Percentiles rank a stretch among this genome's conserved stretches.
phyloP scores from a whole-genome alignment of 2,329 filamentous ascomycete species.

The Cyphellophora europaea region DNA sequence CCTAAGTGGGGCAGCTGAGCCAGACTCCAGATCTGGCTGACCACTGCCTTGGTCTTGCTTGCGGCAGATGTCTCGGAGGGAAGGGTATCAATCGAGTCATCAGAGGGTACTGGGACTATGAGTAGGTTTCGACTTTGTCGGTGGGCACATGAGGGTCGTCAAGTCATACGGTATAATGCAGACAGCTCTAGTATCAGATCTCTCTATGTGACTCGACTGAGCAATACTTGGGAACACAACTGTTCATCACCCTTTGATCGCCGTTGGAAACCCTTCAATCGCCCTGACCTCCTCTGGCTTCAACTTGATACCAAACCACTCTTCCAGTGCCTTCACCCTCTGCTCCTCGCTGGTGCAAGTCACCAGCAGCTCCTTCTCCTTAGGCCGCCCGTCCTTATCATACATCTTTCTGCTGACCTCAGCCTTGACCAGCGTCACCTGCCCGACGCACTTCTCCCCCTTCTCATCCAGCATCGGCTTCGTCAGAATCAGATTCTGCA shows the following conservation, averaged over 20 bases:
- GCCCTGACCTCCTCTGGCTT: slow-evolving; percentile 40
- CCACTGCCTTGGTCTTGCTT: too few relatives aligned
- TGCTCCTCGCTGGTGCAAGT: slow-evolving; percentile 43
- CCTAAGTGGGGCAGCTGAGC: too few relatives aligned
- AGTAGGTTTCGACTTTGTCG: too few relatives aligned
- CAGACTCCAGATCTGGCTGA: too few relatives aligned
- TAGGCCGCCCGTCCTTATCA: slow-evolving; percentile 42
- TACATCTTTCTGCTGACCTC: slow-evolving; percentile 25
- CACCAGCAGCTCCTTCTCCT: slow-evolving; percentile 39
- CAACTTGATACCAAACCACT: slow-evolving; percentile 45
- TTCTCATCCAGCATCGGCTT: slow-evolving; percentile 45
- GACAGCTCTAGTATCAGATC: too few relatives aligned
- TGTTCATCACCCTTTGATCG: slow-evolving; percentile 29
- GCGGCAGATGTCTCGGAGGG: too few relatives aligned
- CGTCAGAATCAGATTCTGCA: slow-evolving; percentile 41
- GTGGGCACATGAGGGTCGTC: too few relatives aligned
- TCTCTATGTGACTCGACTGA: too few relatives aligned
- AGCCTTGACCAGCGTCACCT: slow-evolving; percentile 42
- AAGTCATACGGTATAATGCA: too few relatives aligned
- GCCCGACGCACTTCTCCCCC: slow-evolving; percentile 40
- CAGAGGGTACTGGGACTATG: too few relatives aligned
- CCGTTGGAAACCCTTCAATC: slow-evolving; percentile 41
- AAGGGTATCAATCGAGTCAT: too few relatives aligned
- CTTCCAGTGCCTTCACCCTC: slow-evolving; percentile 41
- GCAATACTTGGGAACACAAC: too few relatives aligned